Evolutionary conservation across 768 basidiomycete genomes (phyloP), one percentile per base, ranked within the genome.

Genomic region (Udeniomyces megalosporus): DNA sequence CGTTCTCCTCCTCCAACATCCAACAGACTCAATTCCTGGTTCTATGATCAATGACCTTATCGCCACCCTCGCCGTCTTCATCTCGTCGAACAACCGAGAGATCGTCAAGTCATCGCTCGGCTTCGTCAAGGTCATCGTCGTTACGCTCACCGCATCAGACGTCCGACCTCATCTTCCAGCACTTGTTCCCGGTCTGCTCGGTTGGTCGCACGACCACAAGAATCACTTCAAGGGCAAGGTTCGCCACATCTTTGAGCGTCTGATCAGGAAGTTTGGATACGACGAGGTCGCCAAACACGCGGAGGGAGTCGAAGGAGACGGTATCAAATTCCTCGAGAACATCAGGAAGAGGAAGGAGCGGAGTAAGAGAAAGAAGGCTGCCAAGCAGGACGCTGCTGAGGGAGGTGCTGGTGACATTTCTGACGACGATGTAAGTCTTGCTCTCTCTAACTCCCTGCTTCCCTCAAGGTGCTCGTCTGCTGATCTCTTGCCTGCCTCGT

Each of bases 211-310:
- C 70, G 92, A 96, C 70, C 93, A 97, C 75, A 93, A 93, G 72
- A 97, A 97, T 69, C 95, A 96, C 71, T 97, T 99, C 82, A 97
- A 97, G 74, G 78, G 80, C 54, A 96, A 96, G 76, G 90, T 95
- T 26, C 83, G 89, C 48, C 92, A 97, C 73, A 91, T 97, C 67
- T 92, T 97, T 69, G 93, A 97, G 76, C 82, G 93, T 51, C 84
- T 96, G 81, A 80, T 97, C 67, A 78, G 93, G 66, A 80, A 90
- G 66, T 95, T 95, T 70, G 84, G 83, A 0, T 95, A 82, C 79
- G 83, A 91, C 45, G 84, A 84, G 48, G 82, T 99, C 1, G 74
- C 74, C 61, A 67, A 67, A 50, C 82, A 86, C 70, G 77, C 81
- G 35, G 83, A 80, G 69, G 84, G 85, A 56, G 87, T 86, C 56